Conservation (phyloP, 768 basidiomycete species). For the Rhodocollybia butyracea region DNA sequence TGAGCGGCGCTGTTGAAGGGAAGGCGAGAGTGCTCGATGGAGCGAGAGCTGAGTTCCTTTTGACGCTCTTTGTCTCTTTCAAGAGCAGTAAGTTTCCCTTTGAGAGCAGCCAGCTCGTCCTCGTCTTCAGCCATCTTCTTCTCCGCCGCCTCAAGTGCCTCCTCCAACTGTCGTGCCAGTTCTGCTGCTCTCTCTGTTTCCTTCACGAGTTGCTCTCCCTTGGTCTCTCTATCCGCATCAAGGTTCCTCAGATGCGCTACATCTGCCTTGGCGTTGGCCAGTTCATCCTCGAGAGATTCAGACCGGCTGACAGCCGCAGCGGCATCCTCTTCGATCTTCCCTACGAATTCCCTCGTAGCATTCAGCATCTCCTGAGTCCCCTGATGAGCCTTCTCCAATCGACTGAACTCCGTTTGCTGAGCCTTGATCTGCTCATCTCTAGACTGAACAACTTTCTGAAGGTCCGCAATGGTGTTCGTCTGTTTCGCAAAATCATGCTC, state of each 20-base stretch:
- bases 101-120: conserved; percentile 47
- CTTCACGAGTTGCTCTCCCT: conserved; percentile 47
- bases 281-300: conserved; percentile 54
- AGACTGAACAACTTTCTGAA: conserved; percentile 42
- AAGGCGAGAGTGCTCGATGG: conserved; percentile 23
- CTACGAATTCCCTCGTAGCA: conserved; percentile 45
- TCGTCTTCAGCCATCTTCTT: conserved; percentile 65
- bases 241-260: conserved; percentile 40
- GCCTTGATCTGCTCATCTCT: conserved; percentile 34
- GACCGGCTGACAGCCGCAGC: conserved; percentile 47
- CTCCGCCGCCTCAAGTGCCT: conserved; percentile 73
- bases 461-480: conserved; percentile 35
- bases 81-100: conserved; percentile 45
- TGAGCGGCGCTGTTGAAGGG: conserved; percentile 10
- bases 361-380: conserved; percentile 36
- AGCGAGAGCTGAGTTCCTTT: conserved; percentile 23
- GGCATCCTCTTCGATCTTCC: conserved; percentile 63
- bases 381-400: conserved; percentile 24
- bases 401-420: conserved; percentile 23
- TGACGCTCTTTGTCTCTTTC: conserved; percentile 57
- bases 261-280: conserved; percentile 43
- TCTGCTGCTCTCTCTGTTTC: conserved; percentile 52
- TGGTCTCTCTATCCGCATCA: conserved; percentile 46
- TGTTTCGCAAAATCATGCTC: conserved; percentile 58
- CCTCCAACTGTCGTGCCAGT: conserved; percentile 65